Conservation (phyloP, 495 filamentous ascomycete genomes). For the Annulohypoxylon nitens region DNA sequence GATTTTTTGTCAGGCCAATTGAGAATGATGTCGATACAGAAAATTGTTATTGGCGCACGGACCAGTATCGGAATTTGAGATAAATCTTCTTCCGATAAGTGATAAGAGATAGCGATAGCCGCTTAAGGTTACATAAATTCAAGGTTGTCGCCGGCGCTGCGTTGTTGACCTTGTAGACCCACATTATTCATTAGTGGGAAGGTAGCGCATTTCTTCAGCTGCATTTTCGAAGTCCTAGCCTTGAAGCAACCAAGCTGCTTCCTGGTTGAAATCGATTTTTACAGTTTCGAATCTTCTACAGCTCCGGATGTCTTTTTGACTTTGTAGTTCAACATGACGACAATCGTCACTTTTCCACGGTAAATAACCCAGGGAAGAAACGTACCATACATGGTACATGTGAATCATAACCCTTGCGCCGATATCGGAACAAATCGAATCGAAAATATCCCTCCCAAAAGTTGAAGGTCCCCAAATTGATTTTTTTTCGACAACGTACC, state of each 20-base stretch:
- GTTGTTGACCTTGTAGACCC: not conserved
- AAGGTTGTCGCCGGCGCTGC: not conserved
- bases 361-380: not conserved
- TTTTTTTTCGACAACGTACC: not conserved
- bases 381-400: not conserved
- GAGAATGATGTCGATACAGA: conserved; percentile 33
- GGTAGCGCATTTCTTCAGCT: not conserved
- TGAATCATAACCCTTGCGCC: conserved; percentile 14
- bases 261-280: not conserved
- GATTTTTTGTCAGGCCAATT: not conserved
- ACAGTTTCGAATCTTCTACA: not conserved
- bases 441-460: too few species aligned
- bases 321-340: not conserved
- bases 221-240: not conserved
- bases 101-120: conserved; percentile 35
- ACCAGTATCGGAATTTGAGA: conserved; percentile 17
- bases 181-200: not conserved
- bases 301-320: not conserved
- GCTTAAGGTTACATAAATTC: not conserved
- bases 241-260: not conserved
- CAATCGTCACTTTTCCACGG: not conserved
- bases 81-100: conserved; percentile 34
- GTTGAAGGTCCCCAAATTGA: not conserved
- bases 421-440: conserved; percentile 23
- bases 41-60: conserved; percentile 35